Percentiles rank a stretch among this genome's conserved stretches.
phyloP scores from a whole-genome alignment of 176 grass and related monocot genomes.

The Musa acuminata region DNA sequence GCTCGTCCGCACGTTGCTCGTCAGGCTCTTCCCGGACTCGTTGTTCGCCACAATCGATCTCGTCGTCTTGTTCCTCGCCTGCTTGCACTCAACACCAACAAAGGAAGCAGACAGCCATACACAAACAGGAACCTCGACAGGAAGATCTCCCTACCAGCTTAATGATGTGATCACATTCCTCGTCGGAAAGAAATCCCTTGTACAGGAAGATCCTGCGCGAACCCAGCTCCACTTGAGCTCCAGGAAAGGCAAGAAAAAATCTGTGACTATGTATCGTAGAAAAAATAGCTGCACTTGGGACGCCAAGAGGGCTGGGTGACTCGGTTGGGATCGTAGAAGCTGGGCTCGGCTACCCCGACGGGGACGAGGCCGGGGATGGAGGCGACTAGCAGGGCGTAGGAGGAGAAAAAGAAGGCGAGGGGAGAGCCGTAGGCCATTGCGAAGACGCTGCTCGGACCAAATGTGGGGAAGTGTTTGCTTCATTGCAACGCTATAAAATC shows the following conservation, averaged over 20 bases:
- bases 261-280: neutral
- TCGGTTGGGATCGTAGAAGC: constrained; percentile 1
- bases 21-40: neutral
- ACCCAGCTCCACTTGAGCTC: neutral
- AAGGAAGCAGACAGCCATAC: too few relatives aligned
- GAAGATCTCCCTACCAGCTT: neutral
- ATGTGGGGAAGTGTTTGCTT: neutral
- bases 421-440: neutral
- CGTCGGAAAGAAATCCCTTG: too few relatives aligned
- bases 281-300: constrained; percentile 1
- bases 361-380: neutral
- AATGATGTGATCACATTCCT: neutral
- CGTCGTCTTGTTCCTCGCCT: neutral
- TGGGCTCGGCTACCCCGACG: neutral
- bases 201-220: neutral
- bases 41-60: neutral
- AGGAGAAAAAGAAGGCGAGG: constrained; percentile 1
- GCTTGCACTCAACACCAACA: too few relatives aligned
- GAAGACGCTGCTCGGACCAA: neutral
- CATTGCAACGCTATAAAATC: neutral
- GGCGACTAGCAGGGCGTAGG: neutral
- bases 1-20: neutral
- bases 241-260: neutral
- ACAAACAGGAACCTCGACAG: neutral
- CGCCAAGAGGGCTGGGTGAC: constrained; percentile 11